These are phyloP conservation scores for Pichia sp. DNA, from an alignment of 1,139 yeast species.

Conservation along the genomic window DNA sequence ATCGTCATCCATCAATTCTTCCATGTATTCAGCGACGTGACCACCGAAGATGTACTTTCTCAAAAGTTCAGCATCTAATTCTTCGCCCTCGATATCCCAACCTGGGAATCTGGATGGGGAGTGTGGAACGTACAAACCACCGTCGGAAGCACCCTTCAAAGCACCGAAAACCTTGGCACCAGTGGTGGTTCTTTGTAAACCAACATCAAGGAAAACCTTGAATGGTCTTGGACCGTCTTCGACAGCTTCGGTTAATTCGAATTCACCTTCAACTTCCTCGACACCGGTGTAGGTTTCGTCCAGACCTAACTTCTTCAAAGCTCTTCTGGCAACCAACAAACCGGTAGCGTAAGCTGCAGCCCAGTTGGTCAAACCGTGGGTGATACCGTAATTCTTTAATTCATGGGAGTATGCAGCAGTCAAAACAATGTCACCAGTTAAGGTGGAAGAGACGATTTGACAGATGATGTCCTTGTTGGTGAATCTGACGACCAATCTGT, in stretches of 20 bases:
- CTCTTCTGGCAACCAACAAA: slow-evolving; percentile 98
- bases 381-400: slow-evolving; percentile 96
- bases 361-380: slow-evolving; percentile 99
- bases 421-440: slow-evolving; percentile 94
- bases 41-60: slow-evolving; percentile 97
- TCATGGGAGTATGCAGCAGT: slow-evolving; percentile 99
- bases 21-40: slow-evolving; percentile 99
- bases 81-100: slow-evolving; percentile 98
- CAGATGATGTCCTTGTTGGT: slow-evolving; percentile 99
- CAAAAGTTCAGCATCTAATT: slow-evolving; percentile 94
- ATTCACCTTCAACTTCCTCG: slow-evolving; percentile 99
- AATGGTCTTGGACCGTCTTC: slow-evolving; percentile 99
- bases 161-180: slow-evolving; percentile 99
- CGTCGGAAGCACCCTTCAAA: slow-evolving; percentile 99
- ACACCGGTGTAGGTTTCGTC: slow-evolving; percentile 99
- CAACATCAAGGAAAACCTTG: slow-evolving; percentile 99
- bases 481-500: slow-evolving; percentile 99
- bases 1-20: slow-evolving; percentile 99
- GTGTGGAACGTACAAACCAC: slow-evolving; percentile 99
- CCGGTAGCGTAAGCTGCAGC: slow-evolving; percentile 99
- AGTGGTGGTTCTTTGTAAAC: slow-evolving; percentile 99
- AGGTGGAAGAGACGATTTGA: slow-evolving; percentile 94
- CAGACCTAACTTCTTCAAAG: slow-evolving; percentile 94
- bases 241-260: slow-evolving; percentile 95
- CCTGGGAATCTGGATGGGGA: slow-evolving; percentile 99